Evolutionary conservation across 305 asterid species (phyloP).

Genomic region (Fraxinus velutina): DNA sequence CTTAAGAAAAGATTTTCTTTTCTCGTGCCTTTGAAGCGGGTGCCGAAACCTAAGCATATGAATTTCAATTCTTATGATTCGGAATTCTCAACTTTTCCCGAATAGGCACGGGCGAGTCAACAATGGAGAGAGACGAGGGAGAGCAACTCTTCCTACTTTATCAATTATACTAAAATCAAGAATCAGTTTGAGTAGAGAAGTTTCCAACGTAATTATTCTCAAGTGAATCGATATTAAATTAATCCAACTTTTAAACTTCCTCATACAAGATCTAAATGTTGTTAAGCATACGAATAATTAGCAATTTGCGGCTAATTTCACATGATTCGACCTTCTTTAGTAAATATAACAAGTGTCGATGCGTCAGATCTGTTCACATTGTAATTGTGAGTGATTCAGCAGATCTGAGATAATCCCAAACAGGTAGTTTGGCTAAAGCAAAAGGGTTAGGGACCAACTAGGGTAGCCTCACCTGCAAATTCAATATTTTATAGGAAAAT

Average conservation of each 20-base stretch:
- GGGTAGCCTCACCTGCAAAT: conserved; percentile 12
- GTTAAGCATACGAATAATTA: background rate
- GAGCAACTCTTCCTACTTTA: too few relatives aligned
- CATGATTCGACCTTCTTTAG: background rate
- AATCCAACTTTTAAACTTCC: background rate
- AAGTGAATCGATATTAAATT: too few relatives aligned
- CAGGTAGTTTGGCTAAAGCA: background rate
- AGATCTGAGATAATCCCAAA: conserved; percentile 2
- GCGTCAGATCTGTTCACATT: background rate
- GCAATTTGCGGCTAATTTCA: background rate
- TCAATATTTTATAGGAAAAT: background rate
- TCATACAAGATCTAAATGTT: background rate
- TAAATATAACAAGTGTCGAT: background rate
- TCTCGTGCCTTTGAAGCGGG: too few relatives aligned
- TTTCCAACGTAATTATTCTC: too few relatives aligned
- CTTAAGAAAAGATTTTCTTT: too few relatives aligned
- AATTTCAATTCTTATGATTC: too few relatives aligned
- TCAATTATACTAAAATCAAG: too few relatives aligned
- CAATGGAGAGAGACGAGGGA: too few relatives aligned
- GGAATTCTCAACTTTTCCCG: too few relatives aligned
- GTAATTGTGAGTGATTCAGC: background rate
- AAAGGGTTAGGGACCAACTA: background rate
- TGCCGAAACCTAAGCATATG: too few relatives aligned
- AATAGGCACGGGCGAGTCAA: too few relatives aligned
- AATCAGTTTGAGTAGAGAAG: too few relatives aligned